These are phyloP conservation scores for Phytophthora capsici DNA, from an alignment of 352 stramenopile species.

Conservation along the genomic window DNA sequence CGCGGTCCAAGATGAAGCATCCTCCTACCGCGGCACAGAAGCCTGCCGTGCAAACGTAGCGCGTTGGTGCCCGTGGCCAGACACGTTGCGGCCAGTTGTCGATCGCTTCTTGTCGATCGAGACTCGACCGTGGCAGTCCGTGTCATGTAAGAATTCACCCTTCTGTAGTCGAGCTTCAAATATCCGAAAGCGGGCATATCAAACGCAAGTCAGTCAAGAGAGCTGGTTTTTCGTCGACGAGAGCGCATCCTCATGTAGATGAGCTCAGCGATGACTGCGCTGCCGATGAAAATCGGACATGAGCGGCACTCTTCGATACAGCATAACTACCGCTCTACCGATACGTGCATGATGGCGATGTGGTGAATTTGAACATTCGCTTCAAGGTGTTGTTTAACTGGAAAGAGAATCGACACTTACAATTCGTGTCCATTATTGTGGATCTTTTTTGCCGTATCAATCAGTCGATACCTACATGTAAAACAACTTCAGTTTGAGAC, in stretches of 20 bases:
- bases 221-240: slow-evolving; percentile 29
- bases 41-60: slow-evolving; percentile 4
- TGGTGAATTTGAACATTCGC: too few species aligned
- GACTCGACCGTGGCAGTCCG: too few species aligned
- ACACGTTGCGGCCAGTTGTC: slow-evolving; percentile 14
- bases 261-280: slow-evolving; percentile 5
- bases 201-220: slow-evolving; percentile 7
- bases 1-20: slow-evolving; percentile 2
- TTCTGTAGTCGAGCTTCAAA: slow-evolving; percentile 17
- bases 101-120: background rate
- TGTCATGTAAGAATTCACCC: background rate
- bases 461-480: background rate
- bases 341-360: too few species aligned
- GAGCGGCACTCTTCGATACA: too few species aligned
- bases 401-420: background rate
- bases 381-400: background rate
- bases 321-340: too few species aligned
- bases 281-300: too few species aligned
- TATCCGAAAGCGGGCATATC: slow-evolving; percentile 3
- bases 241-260: slow-evolving; percentile 4
- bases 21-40: slow-evolving; percentile 2
- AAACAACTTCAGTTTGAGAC: slow-evolving; percentile 12
- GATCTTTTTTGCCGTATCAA: background rate
- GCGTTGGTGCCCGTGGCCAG: slow-evolving; percentile 10
- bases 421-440: background rate